Percentiles rank a stretch among this genome's conserved stretches.
Evolutionary conservation across 768 basidiomycete genomes (phyloP).

Genomic region (Boletus edulis): DNA sequence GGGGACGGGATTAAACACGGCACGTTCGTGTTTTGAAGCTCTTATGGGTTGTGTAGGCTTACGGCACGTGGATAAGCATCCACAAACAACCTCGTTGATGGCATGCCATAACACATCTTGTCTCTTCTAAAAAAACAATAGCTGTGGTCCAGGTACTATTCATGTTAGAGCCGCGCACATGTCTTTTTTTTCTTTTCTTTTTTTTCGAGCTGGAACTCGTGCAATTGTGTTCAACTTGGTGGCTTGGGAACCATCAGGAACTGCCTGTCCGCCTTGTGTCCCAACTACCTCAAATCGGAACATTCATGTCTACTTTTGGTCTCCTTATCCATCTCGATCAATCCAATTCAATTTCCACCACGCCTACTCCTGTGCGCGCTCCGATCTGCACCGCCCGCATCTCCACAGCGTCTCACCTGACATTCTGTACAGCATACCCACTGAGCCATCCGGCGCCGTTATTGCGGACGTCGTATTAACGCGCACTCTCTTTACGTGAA

Average conservation of each 20-base stretch:
- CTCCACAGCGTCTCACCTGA: slow-evolving; percentile 11
- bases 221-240: neutral
- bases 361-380: slow-evolving; percentile 8
- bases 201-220: neutral
- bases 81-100: slow-evolving; percentile 36
- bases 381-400: slow-evolving; percentile 15
- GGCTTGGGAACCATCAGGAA: slow-evolving; percentile 33
- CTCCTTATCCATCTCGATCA: slow-evolving; percentile 25
- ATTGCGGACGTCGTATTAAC: slow-evolving; percentile 19
- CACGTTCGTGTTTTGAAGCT: slow-evolving; percentile 34
- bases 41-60: slow-evolving; percentile 34
- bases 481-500: slow-evolving; percentile 13
- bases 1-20: slow-evolving; percentile 12
- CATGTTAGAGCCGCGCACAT: too few relatives aligned
- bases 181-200: too few relatives aligned
- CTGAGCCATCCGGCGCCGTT: slow-evolving; percentile 13
- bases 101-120: slow-evolving; percentile 27
- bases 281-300: slow-evolving; percentile 20
- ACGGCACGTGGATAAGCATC: slow-evolving; percentile 37
- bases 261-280: slow-evolving; percentile 25
- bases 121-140: too few relatives aligned
- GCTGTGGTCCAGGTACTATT: too few relatives aligned
- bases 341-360: slow-evolving; percentile 11
- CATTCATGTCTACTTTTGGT: slow-evolving; percentile 11
- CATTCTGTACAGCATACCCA: slow-evolving; percentile 1